Conservation (phyloP, 176 grass and related monocot genomes). For the Pontederia paniculata region DNA sequence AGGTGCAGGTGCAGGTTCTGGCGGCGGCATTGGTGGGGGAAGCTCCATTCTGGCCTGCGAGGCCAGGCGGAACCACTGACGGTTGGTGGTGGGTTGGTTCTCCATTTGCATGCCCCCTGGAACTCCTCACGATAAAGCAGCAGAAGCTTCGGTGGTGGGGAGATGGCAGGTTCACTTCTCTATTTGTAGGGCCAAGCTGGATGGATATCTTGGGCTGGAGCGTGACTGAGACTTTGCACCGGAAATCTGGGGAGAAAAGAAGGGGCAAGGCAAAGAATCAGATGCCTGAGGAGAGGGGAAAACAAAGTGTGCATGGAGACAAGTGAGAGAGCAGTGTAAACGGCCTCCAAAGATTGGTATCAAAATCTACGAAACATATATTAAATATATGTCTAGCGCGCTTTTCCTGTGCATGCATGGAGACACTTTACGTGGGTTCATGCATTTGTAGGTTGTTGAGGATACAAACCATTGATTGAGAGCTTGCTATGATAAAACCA, state of each 20-base stretch:
- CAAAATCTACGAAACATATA: background rate
- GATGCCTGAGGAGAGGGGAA: constrained; percentile 14
- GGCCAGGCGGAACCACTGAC: constrained; percentile 29
- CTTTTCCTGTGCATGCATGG: no score
- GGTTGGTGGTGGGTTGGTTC: constrained; percentile 17
- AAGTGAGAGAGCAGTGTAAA: constrained; percentile 20
- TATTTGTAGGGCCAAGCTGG: constrained; percentile 25
- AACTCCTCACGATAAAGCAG: no score
- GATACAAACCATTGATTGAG: no score
- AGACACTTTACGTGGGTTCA: no score
- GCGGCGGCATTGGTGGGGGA: background rate
- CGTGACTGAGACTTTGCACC: background rate
- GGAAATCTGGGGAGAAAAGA: background rate
- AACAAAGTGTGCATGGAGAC: no score
- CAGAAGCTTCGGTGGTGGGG: background rate
- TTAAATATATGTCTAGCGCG: no score
- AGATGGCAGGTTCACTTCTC: background rate
- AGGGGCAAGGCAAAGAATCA: constrained; percentile 18
- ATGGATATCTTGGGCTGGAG: background rate
- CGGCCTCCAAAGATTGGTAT: constrained; percentile 29
- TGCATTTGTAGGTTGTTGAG: no score
- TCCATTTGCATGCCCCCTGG: constrained; percentile 8
- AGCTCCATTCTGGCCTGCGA: constrained; percentile 8
- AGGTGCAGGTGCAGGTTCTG: background rate
- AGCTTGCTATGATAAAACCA: no score